Evolutionary conservation across 306 rosid genomes (phyloP).

Genomic region (Quercus mongolica): DNA sequence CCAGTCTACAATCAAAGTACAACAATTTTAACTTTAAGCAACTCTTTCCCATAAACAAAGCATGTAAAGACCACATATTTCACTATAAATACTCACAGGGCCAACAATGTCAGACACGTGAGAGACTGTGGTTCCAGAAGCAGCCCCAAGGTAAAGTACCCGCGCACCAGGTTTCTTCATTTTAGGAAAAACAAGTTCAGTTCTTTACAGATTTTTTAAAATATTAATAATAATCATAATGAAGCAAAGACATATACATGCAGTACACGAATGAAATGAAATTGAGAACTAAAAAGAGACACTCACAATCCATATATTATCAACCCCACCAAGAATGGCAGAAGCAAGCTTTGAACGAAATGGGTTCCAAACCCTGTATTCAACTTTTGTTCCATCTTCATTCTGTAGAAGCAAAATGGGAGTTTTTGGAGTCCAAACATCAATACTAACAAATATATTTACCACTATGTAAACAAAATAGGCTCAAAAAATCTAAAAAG

Average conservation of each 20-base stretch:
- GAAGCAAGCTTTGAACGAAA: slow-evolving; percentile 94
- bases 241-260: neutral
- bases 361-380: slow-evolving; percentile 92
- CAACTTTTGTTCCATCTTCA: slow-evolving; percentile 73
- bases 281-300: neutral
- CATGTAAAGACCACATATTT: no score
- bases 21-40: neutral
- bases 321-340: slow-evolving; percentile 91
- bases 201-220: neutral
- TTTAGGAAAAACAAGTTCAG: neutral
- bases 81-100: slow-evolving; percentile 47
- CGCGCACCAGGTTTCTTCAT: no score
- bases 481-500: no score
- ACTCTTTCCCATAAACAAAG: no score
- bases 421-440: neutral
- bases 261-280: no score
- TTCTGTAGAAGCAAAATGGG: slow-evolving; percentile 34
- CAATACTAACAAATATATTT: neutral
- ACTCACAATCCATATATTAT: slow-evolving; percentile 71
- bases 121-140: slow-evolving; percentile 93
- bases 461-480: neutral
- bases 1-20: slow-evolving; percentile 47
- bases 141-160: slow-evolving; percentile 6
- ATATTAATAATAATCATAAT: no score
- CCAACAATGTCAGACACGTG: slow-evolving; percentile 96